Percentiles rank a stretch among this genome's conserved stretches.
phyloP scores from a whole-genome alignment of 306 rosid genomes.

The Fagus crenata region DNA sequence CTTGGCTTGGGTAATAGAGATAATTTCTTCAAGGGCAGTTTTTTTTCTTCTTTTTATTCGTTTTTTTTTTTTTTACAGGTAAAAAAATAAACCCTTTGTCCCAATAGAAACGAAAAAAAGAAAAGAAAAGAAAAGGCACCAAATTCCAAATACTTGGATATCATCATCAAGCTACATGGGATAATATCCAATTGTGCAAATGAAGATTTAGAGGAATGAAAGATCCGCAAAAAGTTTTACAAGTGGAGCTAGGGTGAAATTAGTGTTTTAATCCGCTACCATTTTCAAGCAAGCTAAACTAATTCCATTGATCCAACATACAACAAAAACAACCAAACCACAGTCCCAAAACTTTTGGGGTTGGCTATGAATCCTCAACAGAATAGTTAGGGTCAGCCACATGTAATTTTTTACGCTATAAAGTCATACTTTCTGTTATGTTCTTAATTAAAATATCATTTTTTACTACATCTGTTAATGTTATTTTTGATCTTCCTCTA shows the following conservation, averaged over 20 bases:
- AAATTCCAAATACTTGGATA: neutral
- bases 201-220: neutral
- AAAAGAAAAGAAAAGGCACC: neutral
- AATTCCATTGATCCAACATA: neutral
- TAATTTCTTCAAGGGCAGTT: neutral
- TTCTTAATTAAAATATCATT: no score
- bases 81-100: neutral
- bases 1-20: neutral
- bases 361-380: no score
- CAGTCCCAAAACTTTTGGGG: no score
- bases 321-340: no score
- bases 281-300: neutral
- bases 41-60: neutral
- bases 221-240: neutral
- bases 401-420: no score
- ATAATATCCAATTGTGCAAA: neutral
- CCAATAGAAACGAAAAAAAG: neutral
- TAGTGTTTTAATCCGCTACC: neutral
- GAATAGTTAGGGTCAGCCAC: no score
- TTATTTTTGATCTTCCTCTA: neutral
- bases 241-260: neutral
- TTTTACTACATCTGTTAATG: no score
- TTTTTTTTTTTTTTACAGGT: neutral
- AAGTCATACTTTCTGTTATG: no score
- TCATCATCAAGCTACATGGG: neutral